Evolutionary conservation across 2,329 filamentous ascomycete genomes (phyloP).

Genomic region (Tolypocladium sp.): DNA sequence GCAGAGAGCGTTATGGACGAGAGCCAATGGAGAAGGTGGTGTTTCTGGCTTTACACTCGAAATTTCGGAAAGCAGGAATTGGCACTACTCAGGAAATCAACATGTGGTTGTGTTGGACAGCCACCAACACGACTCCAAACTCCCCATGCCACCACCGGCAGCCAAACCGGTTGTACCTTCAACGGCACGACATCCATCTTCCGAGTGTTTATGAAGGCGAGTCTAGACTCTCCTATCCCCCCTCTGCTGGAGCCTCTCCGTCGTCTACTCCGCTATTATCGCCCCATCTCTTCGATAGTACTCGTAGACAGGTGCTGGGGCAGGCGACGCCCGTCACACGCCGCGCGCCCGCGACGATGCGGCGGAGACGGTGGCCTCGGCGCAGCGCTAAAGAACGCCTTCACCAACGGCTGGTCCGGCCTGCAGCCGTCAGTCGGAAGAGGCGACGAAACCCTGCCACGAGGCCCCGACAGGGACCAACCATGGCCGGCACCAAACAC

Average conservation of each 20-base stretch:
- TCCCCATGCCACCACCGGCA: not conserved
- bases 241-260: not conserved
- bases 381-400: conserved; percentile 3
- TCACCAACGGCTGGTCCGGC: conserved; percentile 1
- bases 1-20: no score
- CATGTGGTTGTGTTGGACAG: no score
- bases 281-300: not conserved
- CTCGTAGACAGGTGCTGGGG: not conserved
- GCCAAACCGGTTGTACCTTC: not conserved
- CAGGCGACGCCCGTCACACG: not conserved
- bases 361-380: not conserved
- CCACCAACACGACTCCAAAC: not conserved
- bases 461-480: not conserved
- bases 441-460: not conserved
- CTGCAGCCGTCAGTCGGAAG: not conserved
- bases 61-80: not conserved
- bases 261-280: not conserved
- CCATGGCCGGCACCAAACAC: not conserved
- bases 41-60: not conserved
- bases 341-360: not conserved
- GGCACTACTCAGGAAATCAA: not conserved
- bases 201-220: not conserved
- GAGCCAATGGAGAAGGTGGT: not conserved
- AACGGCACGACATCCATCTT: not conserved
- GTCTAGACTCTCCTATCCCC: not conserved